Evolutionary conservation across 2,329 filamentous ascomycete species (phyloP), one percentile per base, ranked within the genome.

Genomic region (Ophiostoma montium): DNA sequence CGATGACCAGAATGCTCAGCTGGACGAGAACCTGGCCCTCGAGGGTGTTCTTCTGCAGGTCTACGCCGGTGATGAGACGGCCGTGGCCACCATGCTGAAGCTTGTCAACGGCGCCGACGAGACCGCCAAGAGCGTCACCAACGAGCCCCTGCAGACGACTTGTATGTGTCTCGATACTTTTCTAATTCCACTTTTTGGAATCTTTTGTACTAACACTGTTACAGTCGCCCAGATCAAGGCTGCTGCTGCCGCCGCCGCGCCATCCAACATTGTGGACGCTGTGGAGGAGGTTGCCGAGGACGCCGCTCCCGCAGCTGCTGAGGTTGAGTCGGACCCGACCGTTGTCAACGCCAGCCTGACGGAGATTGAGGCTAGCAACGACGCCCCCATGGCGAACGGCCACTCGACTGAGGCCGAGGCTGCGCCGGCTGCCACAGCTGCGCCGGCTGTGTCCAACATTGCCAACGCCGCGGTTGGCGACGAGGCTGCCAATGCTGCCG

Each of bases 21-120:
- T 74, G 5, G 84, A 88, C 50, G 84, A 90, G 68, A 86, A 81
- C 65, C 79, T 80, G 65, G 86, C 85, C 33, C 80, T 92, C 52
- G 86, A 94, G 66, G 85, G 85, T 47, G 80, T 86, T 32, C 71
- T 94, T 51, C 71, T 88, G 43, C 75, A 82, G 52, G 82, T 92
- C 31, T 92, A 94, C 65, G 78, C 79, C 42, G 86, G 86, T 43
- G 84, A 90, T 59, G 76, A 84, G 55, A 73, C 70, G 56, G 86
- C 84, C 46, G 84, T 92, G 21, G 69, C 76, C 48, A 78, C 83
- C 50, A 87, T 87, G 67, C 66, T 86, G 60, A 88, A 85, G 69
- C 71, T 94, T 51, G 83, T 88, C 49, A 72, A 86, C 51, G 85
- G 84, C 32, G 72, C 77, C 23, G 71, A 80, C 13, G 84, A 90